Evolutionary conservation across 768 basidiomycete genomes (phyloP), one percentile per base, ranked within the genome.

Genomic region (Russula earlei): DNA sequence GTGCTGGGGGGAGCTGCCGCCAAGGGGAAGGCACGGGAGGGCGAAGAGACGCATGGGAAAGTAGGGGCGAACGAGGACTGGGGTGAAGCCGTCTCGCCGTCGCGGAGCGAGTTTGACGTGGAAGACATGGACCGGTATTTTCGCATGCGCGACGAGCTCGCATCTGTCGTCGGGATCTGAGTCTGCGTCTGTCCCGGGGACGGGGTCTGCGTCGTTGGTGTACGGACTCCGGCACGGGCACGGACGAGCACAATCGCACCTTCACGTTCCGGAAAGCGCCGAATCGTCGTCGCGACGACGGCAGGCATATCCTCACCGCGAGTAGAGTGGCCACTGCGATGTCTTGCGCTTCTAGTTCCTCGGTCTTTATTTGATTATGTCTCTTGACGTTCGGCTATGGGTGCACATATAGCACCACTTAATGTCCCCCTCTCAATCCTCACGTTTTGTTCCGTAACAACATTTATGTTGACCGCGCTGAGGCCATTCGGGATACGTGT

Each of bases 121-220:
- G 78, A 78, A 11, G 87, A 89, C 64, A 82, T 88, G 72, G 87
- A 88, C 57, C 75, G 76, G 47, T 89, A 89, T 69, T 89, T 89
- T 68, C 77, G 79, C 49, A 63, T 69, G 51, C 62, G 65, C 33
- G 69, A 69, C 51, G 70, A 70, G 45, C 38, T 43, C 8, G 55
- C 46, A 7, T 50, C 47, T 11, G 47, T 29, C 10, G 36, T 54
- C 8, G 48, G 22, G 36, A n/a, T 54, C 57, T 4, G 52, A 53
- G 41, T 33, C 52, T 6, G 51, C 4, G 15, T 10, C 27, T 2
- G 34, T 36, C 11, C 25, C 5, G 7, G 24, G 6, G 34, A 17
- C 36, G 12, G 51, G 17, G 33, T 33, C 38, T 6, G 31, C 46
- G 47, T 49, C 45, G 25, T 43, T 44, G 43, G 42, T 15, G 22